phyloP scores from a whole-genome alignment of 2,329 filamentous ascomycete species.

The Calonectria henricotiae region DNA sequence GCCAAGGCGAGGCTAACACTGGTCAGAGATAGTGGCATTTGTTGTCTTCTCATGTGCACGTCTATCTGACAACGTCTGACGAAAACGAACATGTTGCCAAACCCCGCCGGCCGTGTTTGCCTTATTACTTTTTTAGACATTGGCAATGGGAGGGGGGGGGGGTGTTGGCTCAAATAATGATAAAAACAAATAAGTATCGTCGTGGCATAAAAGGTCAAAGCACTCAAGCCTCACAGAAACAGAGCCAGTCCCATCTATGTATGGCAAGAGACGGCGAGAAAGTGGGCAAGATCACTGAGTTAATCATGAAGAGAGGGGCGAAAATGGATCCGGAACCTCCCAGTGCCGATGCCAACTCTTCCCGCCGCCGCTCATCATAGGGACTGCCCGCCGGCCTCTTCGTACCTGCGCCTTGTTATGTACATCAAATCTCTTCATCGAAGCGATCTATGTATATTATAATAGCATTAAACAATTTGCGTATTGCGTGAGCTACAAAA shows the following conservation, averaged over 20 bases:
- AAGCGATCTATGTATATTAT: no score
- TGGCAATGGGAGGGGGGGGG: neutral
- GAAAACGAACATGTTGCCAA: no score
- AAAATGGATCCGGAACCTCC: neutral
- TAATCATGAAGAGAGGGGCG: neutral
- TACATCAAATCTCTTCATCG: neutral
- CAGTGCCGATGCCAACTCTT: neutral
- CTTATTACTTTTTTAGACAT: neutral
- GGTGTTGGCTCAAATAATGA: neutral
- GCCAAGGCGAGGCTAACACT: neutral
- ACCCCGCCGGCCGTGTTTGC: neutral
- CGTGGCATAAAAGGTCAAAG: neutral
- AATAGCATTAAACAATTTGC: neutral
- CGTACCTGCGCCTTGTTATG: neutral
- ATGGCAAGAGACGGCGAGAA: slow-evolving; percentile 31
- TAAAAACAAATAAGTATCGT: neutral
- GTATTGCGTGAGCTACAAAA: neutral
- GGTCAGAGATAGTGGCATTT: neutral
- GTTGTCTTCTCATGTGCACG: neutral
- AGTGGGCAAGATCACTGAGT: slow-evolving; percentile 12
- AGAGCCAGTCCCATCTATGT: neutral
- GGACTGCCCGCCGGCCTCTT: neutral
- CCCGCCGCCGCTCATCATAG: neutral
- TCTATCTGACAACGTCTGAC: neutral
- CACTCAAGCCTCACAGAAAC: neutral